Evolutionary conservation across 1,284 basidiomycete genomes (phyloP).

Genomic region (Papiliotrema nemorosa): DNA sequence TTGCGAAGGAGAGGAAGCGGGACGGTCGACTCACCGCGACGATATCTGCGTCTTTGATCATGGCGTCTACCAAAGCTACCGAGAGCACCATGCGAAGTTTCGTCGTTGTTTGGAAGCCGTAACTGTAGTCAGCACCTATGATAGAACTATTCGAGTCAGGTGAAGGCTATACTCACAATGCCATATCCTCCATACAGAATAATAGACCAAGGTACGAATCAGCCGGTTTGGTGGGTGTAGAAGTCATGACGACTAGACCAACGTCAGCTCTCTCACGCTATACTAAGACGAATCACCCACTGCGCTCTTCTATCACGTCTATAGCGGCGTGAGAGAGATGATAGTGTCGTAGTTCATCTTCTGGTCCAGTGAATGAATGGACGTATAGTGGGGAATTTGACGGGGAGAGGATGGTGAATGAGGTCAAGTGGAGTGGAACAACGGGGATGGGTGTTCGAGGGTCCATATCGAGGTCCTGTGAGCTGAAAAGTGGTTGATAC

Average conservation of each 20-base stretch:
- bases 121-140: conserved; percentile 23
- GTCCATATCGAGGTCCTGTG: conserved; percentile 21
- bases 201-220: conserved; percentile 48
- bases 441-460: conserved; percentile 19
- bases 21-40: conserved; percentile 32
- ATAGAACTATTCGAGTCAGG: not conserved
- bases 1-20: not conserved
- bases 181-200: conserved; percentile 51
- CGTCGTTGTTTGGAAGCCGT: conserved; percentile 47
- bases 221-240: conserved; percentile 40
- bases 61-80: conserved; percentile 48
- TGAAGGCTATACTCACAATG: conserved; percentile 35
- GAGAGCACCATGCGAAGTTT: conserved; percentile 46
- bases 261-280: not conserved
- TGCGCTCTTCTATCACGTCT: conserved; percentile 49
- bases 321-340: conserved; percentile 48
- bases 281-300: conserved; percentile 23
- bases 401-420: conserved; percentile 45
- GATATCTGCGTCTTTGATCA: conserved; percentile 48
- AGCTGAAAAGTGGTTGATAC: not conserved
- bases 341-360: conserved; percentile 46
- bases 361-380: conserved; percentile 42
- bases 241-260: conserved; percentile 41
- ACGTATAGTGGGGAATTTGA: conserved; percentile 46
- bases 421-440: conserved; percentile 45